Evolutionary conservation across 2,329 filamentous ascomycete species (phyloP).

Genomic region (Kalmusia sp.): DNA sequence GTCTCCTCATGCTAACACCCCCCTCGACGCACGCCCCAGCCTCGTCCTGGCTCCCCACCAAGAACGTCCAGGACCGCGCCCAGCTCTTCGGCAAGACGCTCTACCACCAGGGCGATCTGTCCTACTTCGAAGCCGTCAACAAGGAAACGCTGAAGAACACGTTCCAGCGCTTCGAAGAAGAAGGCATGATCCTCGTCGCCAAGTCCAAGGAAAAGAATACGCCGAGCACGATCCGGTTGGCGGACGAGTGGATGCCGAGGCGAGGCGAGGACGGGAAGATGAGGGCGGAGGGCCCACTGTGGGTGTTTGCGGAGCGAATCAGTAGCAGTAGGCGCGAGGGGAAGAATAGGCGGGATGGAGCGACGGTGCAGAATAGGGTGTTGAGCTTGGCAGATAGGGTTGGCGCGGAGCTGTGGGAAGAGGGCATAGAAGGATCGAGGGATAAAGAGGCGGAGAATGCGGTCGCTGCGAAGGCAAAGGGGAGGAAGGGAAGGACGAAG

Average conservation of each 20-base stretch:
- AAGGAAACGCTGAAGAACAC: conserved; percentile 97
- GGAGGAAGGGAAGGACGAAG: conserved; percentile 40
- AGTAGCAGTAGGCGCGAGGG: conserved; percentile 84
- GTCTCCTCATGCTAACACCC: conserved; percentile 84
- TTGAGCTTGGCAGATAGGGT: conserved; percentile 77
- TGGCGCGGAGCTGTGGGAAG: conserved; percentile 72
- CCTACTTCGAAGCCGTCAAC: conserved; percentile 98
- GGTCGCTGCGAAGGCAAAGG: conserved; percentile 22
- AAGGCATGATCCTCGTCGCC: conserved; percentile 80
- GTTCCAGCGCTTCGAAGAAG: conserved; percentile 85
- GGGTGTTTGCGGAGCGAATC: conserved; percentile 92
- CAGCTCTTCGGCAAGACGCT: conserved; percentile 91
- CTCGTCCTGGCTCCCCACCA: conserved; percentile 77
- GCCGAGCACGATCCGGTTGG: conserved; percentile 70
- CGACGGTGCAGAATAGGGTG: conserved; percentile 84
- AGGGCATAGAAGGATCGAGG: conserved; percentile 22
- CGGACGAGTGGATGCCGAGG: conserved; percentile 75
- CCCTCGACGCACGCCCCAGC: conserved; percentile 64
- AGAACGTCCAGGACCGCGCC: conserved; percentile 79
- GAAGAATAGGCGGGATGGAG: conserved; percentile 94
- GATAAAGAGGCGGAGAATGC: conserved; percentile 17
- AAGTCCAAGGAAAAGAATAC: conserved; percentile 70
- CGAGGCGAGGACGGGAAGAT: conserved; percentile 67
- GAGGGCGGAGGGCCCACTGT: conserved; percentile 76
- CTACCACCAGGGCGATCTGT: conserved; percentile 95